A percentile compares a stretch with the other conserved stretches of the same genome.
These are phyloP conservation scores for Hypoxylon sp. DNA, from an alignment of 2,329 filamentous ascomycete species.

Conservation along the genomic window DNA sequence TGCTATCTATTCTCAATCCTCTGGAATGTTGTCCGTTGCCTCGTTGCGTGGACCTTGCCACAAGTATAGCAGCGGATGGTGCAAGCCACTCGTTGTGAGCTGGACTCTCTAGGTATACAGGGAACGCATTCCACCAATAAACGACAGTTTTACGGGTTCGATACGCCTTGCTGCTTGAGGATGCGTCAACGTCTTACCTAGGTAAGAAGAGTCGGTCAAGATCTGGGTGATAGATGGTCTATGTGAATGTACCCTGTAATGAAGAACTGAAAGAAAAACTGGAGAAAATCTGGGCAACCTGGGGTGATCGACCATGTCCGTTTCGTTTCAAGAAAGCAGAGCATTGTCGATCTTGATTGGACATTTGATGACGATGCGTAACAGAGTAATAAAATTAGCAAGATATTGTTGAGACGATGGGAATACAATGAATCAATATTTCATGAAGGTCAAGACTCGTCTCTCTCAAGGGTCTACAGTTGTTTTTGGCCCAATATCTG, in stretches of 20 bases:
- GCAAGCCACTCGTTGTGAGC: conserved; percentile 15
- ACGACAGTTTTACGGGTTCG: conserved; percentile 15
- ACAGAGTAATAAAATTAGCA: conserved; percentile 9
- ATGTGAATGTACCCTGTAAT: conserved; percentile 19
- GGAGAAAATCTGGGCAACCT: conserved; percentile 34
- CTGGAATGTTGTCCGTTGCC: conserved; percentile 29
- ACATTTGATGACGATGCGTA: conserved; percentile 26
- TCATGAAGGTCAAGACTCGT: conserved; percentile 4
- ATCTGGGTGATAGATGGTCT: conserved; percentile 14
- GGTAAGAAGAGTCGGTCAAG: conserved; percentile 38
- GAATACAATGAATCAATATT: conserved; percentile 31
- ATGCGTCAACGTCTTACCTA: conserved; percentile 41
- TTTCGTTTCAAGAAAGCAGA: conserved; percentile 38
- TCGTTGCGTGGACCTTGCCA: conserved; percentile 28
- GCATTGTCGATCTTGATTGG: conserved; percentile 28
- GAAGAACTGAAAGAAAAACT: conserved; percentile 35
- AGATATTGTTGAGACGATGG: conserved; percentile 23
- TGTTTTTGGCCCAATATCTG: conserved; percentile 11
- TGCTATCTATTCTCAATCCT: conserved; percentile 13
- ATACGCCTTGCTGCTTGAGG: conserved; percentile 31
- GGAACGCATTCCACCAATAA: conserved; percentile 24
- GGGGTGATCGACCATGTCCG: conserved; percentile 22
- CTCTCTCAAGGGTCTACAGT: conserved; percentile 7
- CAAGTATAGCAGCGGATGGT: conserved; percentile 14
- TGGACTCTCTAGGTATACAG: conserved; percentile 14